Evolutionary conservation across 768 basidiomycete genomes (phyloP), one percentile per base, ranked within the genome.

Genomic region (Boletales sp.): DNA sequence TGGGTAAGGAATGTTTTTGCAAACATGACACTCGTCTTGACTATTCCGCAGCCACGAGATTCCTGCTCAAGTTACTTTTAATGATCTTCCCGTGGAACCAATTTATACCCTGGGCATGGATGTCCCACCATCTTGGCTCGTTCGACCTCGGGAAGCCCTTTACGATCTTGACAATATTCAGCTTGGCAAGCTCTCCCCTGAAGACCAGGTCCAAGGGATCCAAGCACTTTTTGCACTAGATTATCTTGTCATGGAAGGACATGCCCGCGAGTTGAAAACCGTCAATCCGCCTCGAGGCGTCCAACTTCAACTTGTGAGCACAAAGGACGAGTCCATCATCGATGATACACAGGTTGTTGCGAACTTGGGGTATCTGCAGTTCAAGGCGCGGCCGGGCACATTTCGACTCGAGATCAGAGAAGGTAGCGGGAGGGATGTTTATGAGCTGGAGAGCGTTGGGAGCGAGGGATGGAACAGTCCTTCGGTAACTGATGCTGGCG

Each of bases 161-260:
- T 90, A 96, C 57, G 95, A 99, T 65, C 80, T 98, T 25, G 95
- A 99, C 71, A 99, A 99, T 66, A 87, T 99, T 50, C 89, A 94
- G 40, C 80, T 98, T 8, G 77, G 76, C 11, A 77, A 79, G 39
- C 75, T 95, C 3, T 72, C 79, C 1, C 71, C 75, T 0, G 74
- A 77, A 37, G 85, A 87, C 39, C 71, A 74, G 14, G 53, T 52
- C 0, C 49, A 55, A 4, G 83, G 86, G 6, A 73, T 94, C 4
- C 80, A 88, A 38, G 88, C 90, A 0, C 70, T 88, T 41, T 96
- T 94, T 72, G 83, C 84, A 44, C 83, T 98, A 7, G 93, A 97
- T 59, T 87, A 92, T 56, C 78, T 99, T 18, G 83, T 98, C 43
- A 79, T 97, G 39, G 95, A 97, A 64, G 96, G 96, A 2, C 95